Evolutionary conservation across 1,139 yeast genomes (phyloP).

Genomic region (Hemisphaericaspora xylanilytica): DNA sequence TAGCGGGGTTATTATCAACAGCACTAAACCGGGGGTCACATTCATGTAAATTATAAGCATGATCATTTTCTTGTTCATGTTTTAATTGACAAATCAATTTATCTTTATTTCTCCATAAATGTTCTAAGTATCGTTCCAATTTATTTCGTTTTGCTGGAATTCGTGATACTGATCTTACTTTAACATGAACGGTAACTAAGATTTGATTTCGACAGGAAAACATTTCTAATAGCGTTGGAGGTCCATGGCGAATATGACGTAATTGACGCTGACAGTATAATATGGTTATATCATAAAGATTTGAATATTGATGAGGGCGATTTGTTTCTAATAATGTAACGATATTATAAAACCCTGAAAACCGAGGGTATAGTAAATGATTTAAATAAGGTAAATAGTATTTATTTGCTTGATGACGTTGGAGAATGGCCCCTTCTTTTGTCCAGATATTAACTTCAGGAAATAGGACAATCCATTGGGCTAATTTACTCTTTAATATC

Average conservation of each 20-base stretch:
- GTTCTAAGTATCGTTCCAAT: slow-evolving; percentile 71
- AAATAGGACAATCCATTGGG: slow-evolving; percentile 59
- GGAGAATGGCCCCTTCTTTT: slow-evolving; percentile 43
- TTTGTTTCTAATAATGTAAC: slow-evolving; percentile 20
- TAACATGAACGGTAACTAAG: slow-evolving; percentile 49
- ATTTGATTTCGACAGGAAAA: slow-evolving; percentile 44
- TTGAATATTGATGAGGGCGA: slow-evolving; percentile 24
- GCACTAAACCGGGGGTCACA: background rate
- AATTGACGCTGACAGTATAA: slow-evolving; percentile 31
- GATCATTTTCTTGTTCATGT: slow-evolving; percentile 3
- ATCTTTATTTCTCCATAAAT: slow-evolving; percentile 70
- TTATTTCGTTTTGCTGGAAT: slow-evolving; percentile 52
- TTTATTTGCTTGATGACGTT: slow-evolving; percentile 48
- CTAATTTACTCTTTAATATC: slow-evolving; percentile 25
- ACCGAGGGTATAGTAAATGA: slow-evolving; percentile 66
- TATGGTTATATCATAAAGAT: slow-evolving; percentile 54
- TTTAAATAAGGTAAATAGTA: slow-evolving; percentile 52
- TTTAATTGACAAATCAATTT: slow-evolving; percentile 18
- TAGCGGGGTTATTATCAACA: background rate
- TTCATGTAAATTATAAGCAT: background rate
- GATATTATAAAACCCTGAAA: slow-evolving; percentile 49
- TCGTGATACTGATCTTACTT: slow-evolving; percentile 43
- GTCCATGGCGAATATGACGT: slow-evolving; percentile 14
- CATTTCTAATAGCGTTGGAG: slow-evolving; percentile 58
- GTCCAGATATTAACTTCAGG: slow-evolving; percentile 75